Conservation (phyloP, 1,284 basidiomycete species). For the Ustilago nuda region DNA sequence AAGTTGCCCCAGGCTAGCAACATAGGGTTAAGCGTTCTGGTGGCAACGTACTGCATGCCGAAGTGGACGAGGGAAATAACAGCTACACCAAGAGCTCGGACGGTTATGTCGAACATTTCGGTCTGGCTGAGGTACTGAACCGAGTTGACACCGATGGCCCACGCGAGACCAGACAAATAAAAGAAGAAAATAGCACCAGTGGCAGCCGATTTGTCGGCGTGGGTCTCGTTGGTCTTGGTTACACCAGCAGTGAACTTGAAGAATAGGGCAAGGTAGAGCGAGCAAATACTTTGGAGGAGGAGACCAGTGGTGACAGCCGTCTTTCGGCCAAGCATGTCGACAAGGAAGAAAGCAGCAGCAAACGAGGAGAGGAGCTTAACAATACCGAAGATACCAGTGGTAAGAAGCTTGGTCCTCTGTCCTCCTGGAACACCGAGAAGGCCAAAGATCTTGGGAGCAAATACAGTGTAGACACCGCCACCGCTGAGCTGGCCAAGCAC, state of each 20-base stretch:
- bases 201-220: conserved; percentile 38
- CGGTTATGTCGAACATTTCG: conserved; percentile 49
- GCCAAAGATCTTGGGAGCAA: conserved; percentile 53
- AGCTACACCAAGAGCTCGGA: conserved; percentile 49
- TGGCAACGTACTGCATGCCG: conserved; percentile 53
- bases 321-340: conserved; percentile 55
- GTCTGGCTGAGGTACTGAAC: conserved; percentile 56
- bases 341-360: conserved; percentile 54
- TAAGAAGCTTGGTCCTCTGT: conserved; percentile 44
- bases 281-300: conserved; percentile 37
- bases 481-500: conserved; percentile 56
- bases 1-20: conserved; percentile 41
- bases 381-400: conserved; percentile 55
- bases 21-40: conserved; percentile 53
- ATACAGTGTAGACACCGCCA: conserved; percentile 53
- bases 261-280: conserved; percentile 53
- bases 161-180: conserved; percentile 51
- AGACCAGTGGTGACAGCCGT: conserved; percentile 49
- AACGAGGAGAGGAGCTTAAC: conserved; percentile 58
- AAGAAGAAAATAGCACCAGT: conserved; percentile 54
- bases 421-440: conserved; percentile 48
- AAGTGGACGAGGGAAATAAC: conserved; percentile 52
- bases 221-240: conserved; percentile 43
- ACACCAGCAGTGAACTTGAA: conserved; percentile 42
- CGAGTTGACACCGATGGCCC: conserved; percentile 58